These are phyloP conservation scores for Mycothermus thermophilus DNA, from an alignment of 495 filamentous ascomycete species.

Conservation along the genomic window DNA sequence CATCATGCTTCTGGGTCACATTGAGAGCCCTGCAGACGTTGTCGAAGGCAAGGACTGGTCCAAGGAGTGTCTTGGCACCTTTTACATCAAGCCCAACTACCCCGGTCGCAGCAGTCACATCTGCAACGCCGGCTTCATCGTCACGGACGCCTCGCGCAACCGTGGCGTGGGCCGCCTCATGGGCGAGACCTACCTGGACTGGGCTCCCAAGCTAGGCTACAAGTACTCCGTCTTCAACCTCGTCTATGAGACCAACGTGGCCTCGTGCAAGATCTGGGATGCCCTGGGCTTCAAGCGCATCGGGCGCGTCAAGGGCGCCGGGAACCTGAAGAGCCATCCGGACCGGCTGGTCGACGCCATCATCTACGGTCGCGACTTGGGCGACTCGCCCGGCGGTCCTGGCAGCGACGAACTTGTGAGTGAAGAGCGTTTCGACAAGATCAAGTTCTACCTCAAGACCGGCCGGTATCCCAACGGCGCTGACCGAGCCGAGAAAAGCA, in stretches of 20 bases:
- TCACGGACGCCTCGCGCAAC: conserved; percentile 80
- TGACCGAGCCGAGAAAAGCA: conserved; percentile 90
- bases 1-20: conserved; percentile 80
- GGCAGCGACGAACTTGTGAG: conserved; percentile 74
- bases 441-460: conserved; percentile 90
- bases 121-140: conserved; percentile 90
- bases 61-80: conserved; percentile 77
- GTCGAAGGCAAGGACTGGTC: conserved; percentile 68
- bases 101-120: conserved; percentile 91
- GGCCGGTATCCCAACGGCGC: conserved; percentile 86
- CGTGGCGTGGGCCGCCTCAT: conserved; percentile 82
- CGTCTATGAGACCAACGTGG: conserved; percentile 94
- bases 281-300: conserved; percentile 96
- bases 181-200: conserved; percentile 90
- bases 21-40: conserved; percentile 43
- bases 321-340: conserved; percentile 68
- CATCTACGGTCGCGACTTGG: conserved; percentile 83
- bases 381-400: conserved; percentile 23
- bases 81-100: conserved; percentile 96
- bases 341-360: conserved; percentile 82
- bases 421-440: conserved; percentile 97
- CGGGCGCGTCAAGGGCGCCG: conserved; percentile 77
- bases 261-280: conserved; percentile 92
- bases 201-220: conserved; percentile 88
- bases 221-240: conserved; percentile 96